Evolutionary conservation across 2,329 filamentous ascomycete genomes (phyloP).

Genomic region (Trichoderma semiorbis): DNA sequence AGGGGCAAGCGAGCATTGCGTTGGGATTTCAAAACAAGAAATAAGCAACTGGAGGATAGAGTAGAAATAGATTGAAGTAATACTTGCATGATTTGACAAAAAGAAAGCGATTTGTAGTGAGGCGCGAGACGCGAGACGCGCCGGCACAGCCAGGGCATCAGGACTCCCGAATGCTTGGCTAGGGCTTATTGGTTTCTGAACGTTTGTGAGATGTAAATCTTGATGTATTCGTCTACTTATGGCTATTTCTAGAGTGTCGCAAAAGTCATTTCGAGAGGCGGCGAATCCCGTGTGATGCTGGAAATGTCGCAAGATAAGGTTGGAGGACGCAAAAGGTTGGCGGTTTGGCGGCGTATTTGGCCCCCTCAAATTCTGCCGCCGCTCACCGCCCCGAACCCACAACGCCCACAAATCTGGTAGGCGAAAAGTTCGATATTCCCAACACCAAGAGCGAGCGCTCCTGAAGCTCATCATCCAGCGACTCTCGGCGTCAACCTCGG

Average conservation of each 20-base stretch:
- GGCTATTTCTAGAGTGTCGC: slow-evolving; percentile 3
- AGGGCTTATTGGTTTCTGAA: neutral
- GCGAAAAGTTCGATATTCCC: slow-evolving; percentile 44
- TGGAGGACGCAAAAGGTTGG: neutral
- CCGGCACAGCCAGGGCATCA: neutral
- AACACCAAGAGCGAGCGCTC: slow-evolving; percentile 28
- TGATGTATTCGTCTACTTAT: slow-evolving; percentile 13
- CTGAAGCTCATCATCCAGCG: slow-evolving; percentile 20
- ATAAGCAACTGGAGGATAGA: neutral
- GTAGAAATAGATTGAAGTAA: slow-evolving; percentile 11
- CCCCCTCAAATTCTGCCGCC: slow-evolving; percentile 33
- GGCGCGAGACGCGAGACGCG: neutral
- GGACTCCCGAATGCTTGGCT: slow-evolving; percentile 1
- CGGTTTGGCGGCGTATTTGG: neutral
- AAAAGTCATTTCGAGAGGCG: neutral
- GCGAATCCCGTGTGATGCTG: neutral
- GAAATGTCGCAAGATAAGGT: neutral
- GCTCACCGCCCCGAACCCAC: slow-evolving; percentile 40
- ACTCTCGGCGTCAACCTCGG: slow-evolving; percentile 25
- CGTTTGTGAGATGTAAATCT: neutral
- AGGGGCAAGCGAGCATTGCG: slow-evolving; percentile 8
- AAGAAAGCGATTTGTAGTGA: neutral
- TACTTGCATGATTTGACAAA: slow-evolving; percentile 7
- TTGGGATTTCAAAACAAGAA: neutral
- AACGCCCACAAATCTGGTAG: slow-evolving; percentile 43